Evolutionary conservation across 129 eudicot species (phyloP), one percentile per base, ranked within the genome.

Genomic region (Saposhnikovia divaricata): DNA sequence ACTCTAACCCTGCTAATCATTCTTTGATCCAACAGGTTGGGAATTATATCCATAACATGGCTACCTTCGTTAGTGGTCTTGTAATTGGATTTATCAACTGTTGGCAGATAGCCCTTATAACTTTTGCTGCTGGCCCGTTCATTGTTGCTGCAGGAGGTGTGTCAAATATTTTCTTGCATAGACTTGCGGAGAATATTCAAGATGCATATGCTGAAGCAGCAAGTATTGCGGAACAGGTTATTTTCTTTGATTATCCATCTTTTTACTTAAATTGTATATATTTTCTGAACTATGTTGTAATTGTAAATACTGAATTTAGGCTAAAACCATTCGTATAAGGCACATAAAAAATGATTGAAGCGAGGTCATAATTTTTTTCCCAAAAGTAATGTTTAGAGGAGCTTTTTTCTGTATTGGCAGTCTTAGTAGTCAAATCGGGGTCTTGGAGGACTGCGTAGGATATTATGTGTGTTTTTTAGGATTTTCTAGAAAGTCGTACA

Each of bases 201-300:
- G 98, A 95, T 87, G 98, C 98, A 39, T 95, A 95, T 85, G 98
- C 98, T 68, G 98, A 95, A 89, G 98, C 98, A 77, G 98, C 98
- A 75, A 89, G 97, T 82, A 92, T 95, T 77, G 98, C 98, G 72
- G 98, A 95, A 88, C 98, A 95, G 98, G 98, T 95, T 28, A 70
- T 50, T 39, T 75, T 81, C 73, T 75, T 18, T 34, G 59, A 13
- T 79, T 61, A 18, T 57, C 27, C 47, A 18, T 61, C 55, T 78
- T 79, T 78, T 63, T 4, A 4, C 72, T 12, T 27, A 10, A 65
- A 65, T 31, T 31, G 42, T 66, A 28, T 12, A 4, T 13, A 31
- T 66, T 65, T 25, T 13, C 68, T 66, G 42, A 66, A 66, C 40
- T 31, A 66, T 31, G 4, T 25, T 12, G 40, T 65, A 65, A 31